Conservation (phyloP, 306 rosid species). For the Mimosa pudica region DNA sequence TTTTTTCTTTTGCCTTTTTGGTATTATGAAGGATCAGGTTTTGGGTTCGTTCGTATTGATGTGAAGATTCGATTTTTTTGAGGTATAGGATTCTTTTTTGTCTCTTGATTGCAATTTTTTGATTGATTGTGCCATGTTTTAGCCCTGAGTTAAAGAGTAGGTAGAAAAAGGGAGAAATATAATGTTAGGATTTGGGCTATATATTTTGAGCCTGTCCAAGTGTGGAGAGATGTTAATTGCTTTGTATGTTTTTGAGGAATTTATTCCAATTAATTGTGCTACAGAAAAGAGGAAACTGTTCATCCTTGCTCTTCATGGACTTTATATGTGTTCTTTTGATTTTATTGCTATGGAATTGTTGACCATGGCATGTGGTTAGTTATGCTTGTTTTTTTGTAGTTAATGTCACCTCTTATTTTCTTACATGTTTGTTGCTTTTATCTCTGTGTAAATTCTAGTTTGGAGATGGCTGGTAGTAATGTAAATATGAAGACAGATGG, state of each 20-base stretch:
- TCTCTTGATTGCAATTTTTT: slow-evolving; percentile 29
- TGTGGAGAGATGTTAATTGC: neutral
- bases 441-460: slow-evolving; percentile 41
- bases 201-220: neutral
- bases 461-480: slow-evolving; percentile 65
- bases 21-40: slow-evolving; percentile 44
- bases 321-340: slow-evolving; percentile 22
- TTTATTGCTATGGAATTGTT: slow-evolving; percentile 16
- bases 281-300: neutral
- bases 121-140: slow-evolving; percentile 30
- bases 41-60: slow-evolving; percentile 36
- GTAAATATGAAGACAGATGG: slow-evolving; percentile 41
- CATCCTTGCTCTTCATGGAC: slow-evolving; percentile 20
- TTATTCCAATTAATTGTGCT: slow-evolving; percentile 23
- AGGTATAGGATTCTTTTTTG: slow-evolving; percentile 31
- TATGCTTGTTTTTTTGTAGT: neutral
- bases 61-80: slow-evolving; percentile 45
- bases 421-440: slow-evolving; percentile 1
- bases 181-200: slow-evolving; percentile 11
- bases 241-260: slow-evolving; percentile 13
- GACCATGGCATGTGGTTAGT: slow-evolving; percentile 23
- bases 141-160: slow-evolving; percentile 9
- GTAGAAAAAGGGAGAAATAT: neutral
- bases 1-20: neutral
- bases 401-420: slow-evolving; percentile 8